Base-by-base conservation (phyloP, 495 filamentous ascomycete genomes). In the Trichocladium uniseriatum region DNA sequence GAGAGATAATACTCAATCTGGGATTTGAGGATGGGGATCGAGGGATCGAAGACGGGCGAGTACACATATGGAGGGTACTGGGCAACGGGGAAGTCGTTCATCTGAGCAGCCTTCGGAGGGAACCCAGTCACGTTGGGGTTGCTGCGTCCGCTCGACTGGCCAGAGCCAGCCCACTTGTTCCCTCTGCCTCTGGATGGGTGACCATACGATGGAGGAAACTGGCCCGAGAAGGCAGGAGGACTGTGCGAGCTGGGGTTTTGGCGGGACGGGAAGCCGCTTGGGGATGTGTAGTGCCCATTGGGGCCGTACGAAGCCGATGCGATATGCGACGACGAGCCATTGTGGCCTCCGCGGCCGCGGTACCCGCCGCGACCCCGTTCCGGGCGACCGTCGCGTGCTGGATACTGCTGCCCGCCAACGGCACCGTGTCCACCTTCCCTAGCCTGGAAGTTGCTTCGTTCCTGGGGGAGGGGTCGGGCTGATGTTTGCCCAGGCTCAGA, bases 1-100 rank as follows among this genome's bases (percentile, higher is more conserved):
- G 90, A 97, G 69, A 98, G 92, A 65, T 97, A 98, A 68, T 97
- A 97, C 57, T 94, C 86, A 67, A 96, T 69, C 65, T 96, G 90
- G 59, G 79, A 73, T 42, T 40, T 60, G 38, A 61, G 48, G 6
- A 64, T 48, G 4, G 43, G 34, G n/a, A 61, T 34, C 24, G 61
- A 22, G 2, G 49, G 29, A 28, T 68, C 63, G 38, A 43, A 55
- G 21, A 45, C 20, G 7, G 44, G 48, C 19, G 42, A 35, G 18
- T 50, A 53, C 31, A 54, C 38, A 28, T 54, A 62, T 18, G 55
- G 49, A 6, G 51, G 27, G 28, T 59, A 57, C 27, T 52, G 53
- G 10, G 46, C 36, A 7, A 53, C 53, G 5, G 47, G 28, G 28
- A 42, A 64, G 2, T 63, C 55, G 29, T 48, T 45, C 28, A 51